These are phyloP conservation scores for Ascochyta rabiei DNA, from an alignment of 2,329 filamentous ascomycete species.

Conservation along the genomic window DNA sequence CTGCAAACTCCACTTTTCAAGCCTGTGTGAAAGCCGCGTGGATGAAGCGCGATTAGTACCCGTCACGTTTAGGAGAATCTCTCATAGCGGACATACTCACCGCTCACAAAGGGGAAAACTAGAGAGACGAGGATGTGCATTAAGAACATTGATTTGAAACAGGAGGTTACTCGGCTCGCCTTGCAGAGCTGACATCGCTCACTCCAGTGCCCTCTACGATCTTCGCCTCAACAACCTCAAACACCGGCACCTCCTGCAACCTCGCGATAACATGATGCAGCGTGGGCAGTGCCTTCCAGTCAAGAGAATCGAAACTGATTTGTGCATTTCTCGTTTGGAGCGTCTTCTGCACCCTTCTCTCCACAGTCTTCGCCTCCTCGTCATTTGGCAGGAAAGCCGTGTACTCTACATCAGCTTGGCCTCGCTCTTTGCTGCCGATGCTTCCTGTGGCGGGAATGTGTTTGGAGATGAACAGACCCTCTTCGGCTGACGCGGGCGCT, in stretches of 20 bases:
- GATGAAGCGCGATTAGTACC: no score
- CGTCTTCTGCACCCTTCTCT: constrained; percentile 45
- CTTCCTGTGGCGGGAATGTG: constrained; percentile 63
- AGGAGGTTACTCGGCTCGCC: constrained; percentile 18
- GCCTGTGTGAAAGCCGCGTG: no score
- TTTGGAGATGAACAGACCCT: constrained; percentile 61
- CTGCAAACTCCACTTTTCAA: no score
- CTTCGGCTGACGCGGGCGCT: constrained; percentile 38
- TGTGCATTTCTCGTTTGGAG: constrained; percentile 50
- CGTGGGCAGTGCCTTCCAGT: constrained; percentile 64
- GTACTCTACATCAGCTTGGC: constrained; percentile 62
- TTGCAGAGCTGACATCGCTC: constrained; percentile 52
- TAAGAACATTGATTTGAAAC: neutral
- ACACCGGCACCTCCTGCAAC: constrained; percentile 63
- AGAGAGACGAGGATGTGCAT: no score
- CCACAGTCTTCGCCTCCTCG: constrained; percentile 39
- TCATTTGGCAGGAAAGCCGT: constrained; percentile 50
- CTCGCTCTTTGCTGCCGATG: constrained; percentile 47
- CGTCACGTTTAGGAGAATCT: no score
- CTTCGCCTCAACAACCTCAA: constrained; percentile 61
- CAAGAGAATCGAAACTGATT: constrained; percentile 56
- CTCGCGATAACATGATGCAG: constrained; percentile 63
- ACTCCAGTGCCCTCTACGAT: constrained; percentile 62
- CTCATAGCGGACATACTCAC: no score
- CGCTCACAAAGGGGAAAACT: no score